These are phyloP conservation scores for Kazachstania sp. DNA, from an alignment of 1,139 yeast species.

Conservation along the genomic window DNA sequence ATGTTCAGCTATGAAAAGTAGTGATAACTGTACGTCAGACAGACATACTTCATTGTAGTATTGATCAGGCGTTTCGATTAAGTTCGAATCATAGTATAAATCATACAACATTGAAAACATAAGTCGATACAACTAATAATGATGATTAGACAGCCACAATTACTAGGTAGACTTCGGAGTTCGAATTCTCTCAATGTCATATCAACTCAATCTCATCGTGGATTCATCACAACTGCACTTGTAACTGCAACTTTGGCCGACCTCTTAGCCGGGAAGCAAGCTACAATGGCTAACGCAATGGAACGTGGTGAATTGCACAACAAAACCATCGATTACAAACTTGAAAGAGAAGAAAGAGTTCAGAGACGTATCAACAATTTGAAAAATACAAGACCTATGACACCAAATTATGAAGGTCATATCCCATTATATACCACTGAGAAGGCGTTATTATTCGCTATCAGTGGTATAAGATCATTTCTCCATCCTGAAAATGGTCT, in stretches of 20 bases:
- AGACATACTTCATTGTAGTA: too few species aligned
- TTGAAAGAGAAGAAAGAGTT: slow-evolving; percentile 11
- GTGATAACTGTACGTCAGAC: too few species aligned
- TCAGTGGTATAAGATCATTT: slow-evolving; percentile 78
- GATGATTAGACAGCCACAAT: too few species aligned
- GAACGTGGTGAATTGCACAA: slow-evolving; percentile 42
- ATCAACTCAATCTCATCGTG: neutral
- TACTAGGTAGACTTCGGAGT: neutral
- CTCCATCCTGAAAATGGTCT: slow-evolving; percentile 61
- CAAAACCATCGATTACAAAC: slow-evolving; percentile 24
- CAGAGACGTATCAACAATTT: slow-evolving; percentile 29
- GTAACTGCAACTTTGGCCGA: slow-evolving; percentile 19
- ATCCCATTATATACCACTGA: slow-evolving; percentile 65
- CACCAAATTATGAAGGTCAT: slow-evolving; percentile 65
- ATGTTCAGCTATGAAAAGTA: too few species aligned
- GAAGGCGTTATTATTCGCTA: slow-evolving; percentile 52
- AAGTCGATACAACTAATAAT: too few species aligned
- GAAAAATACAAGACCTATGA: slow-evolving; percentile 26
- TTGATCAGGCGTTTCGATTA: too few species aligned
- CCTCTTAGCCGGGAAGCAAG: slow-evolving; percentile 41
- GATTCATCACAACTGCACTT: slow-evolving; percentile 24
- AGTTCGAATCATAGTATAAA: too few species aligned
- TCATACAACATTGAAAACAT: too few species aligned
- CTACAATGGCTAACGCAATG: slow-evolving; percentile 50
- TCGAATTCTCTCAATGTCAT: neutral